Evolutionary conservation across 305 asterid species (phyloP), one percentile per base, ranked within the genome.

Genomic region (Withania somnifera): DNA sequence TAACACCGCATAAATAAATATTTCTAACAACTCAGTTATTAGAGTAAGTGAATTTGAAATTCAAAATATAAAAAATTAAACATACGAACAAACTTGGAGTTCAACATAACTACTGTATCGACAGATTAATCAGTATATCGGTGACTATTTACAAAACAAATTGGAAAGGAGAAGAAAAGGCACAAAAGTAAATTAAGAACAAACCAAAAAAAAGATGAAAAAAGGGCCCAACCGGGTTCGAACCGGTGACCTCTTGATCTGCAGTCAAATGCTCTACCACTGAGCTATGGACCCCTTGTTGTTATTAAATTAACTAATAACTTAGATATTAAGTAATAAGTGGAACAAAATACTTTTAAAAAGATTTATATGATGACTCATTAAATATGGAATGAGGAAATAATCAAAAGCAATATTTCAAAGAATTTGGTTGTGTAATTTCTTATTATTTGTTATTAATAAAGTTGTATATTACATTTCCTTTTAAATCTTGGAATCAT

Each of bases 221-320:
- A 67, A 10, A 91, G 98, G 97, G 98, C 97, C 93, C 97, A 89
- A 93, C 94, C 97, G 92, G 97, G 91, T 92, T 95, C 97, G 95
- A 95, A 95, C 97, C 92, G 93, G 94, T 91, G 98, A 93, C 98
- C 98, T 93, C 90, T 93, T 91, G 98, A 95, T 93, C 98, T 93
- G 98, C 98, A 92, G 98, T 95, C 97, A 91, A 93, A 89, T 95
- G 98, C 98, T 95, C 98, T 93, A 93, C 98, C 97, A 95, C 98
- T 95, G 98, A 95, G 98, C 98, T 91, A 95, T 92, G 91, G 93
- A 93, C 98, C 98, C 97, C 2, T 13, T 6, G 11, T 6, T 61
- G 9, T 5, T 15, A 53, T 1, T 42, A 10, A 0, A 15, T 6
- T 5, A 17, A 17, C 2, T 1, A n/a, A n/a, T n/a, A 38, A 1